phyloP scores from a whole-genome alignment of 345 rosid species.

The Brassica rapa region DNA sequence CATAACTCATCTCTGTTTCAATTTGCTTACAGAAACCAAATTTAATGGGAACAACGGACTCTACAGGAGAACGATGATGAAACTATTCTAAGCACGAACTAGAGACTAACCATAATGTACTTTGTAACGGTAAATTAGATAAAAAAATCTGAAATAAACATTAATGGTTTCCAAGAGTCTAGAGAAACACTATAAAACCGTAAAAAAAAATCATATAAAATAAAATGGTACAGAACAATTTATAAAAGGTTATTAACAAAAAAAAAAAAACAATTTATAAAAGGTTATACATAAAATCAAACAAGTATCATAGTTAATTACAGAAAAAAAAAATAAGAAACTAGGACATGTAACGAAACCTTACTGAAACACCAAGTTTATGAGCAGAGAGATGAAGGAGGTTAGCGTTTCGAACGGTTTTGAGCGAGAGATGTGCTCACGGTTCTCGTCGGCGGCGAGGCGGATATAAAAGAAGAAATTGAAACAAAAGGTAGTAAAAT shows the following conservation, averaged over 20 bases:
- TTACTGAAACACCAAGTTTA: neutral
- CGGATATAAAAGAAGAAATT: neutral
- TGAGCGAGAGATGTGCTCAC: neutral
- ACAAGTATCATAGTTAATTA: neutral
- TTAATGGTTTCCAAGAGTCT: neutral
- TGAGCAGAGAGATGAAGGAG: neutral
- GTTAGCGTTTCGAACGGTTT: neutral
- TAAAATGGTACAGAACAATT: neutral
- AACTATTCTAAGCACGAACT: neutral
- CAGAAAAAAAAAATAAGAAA: neutral
- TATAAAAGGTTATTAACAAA: too few species aligned
- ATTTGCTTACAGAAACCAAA: neutral
- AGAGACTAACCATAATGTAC: neutral
- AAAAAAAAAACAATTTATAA: neutral
- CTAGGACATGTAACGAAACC: neutral
- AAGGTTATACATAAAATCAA: neutral
- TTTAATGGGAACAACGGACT: neutral
- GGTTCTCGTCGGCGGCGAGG: slow-evolving; percentile 1
- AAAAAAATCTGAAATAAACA: neutral
- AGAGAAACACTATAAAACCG: neutral
- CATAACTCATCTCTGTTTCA: neutral
- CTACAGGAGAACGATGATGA: neutral
- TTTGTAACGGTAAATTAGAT: neutral
- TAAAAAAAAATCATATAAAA: neutral
- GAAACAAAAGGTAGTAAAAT: neutral